Conservation (phyloP, 164 flowering plant genomes). For the Sextonia rubra region DNA sequence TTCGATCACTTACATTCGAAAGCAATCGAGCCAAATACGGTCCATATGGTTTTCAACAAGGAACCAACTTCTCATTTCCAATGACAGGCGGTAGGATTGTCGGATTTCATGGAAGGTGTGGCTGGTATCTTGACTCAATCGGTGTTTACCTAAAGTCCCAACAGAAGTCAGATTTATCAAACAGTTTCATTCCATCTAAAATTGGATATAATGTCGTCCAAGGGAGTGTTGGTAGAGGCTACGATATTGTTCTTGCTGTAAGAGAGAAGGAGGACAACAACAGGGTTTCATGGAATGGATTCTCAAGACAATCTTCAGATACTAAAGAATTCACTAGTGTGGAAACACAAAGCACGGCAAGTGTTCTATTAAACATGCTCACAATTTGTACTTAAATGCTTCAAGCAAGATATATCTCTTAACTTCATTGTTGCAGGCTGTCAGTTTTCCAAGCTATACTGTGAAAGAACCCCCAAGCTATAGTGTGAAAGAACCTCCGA, state of each 20-base stretch:
- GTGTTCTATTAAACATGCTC: background rate
- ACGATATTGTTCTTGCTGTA: constrained; percentile 51
- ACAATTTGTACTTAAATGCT: no score
- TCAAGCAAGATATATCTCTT: background rate
- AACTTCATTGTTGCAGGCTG: background rate
- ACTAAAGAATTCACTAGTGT: constrained; percentile 22
- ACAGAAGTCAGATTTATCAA: constrained; percentile 20
- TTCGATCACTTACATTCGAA: constrained; percentile 57
- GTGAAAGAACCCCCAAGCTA: constrained; percentile 18
- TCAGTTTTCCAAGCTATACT: background rate
- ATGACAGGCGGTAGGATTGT: constrained; percentile 50
- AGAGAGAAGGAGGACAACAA: constrained; percentile 35
- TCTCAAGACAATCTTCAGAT: constrained; percentile 17
- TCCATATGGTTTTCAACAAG: constrained; percentile 64
- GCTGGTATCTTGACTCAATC: constrained; percentile 63
- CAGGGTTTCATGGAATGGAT: constrained; percentile 9
- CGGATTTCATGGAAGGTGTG: constrained; percentile 67
- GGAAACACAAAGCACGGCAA: constrained; percentile 26
- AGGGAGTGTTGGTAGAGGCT: constrained; percentile 41
- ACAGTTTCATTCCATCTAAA: constrained; percentile 24
- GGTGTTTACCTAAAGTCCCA: constrained; percentile 59
- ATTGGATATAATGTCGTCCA: constrained; percentile 48
- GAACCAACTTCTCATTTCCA: constrained; percentile 51
- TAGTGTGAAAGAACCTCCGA: background rate
- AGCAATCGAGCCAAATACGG: constrained; percentile 67